Conservation (phyloP, 129 eudicot species). For the Chrysanthemum makinoi region DNA sequence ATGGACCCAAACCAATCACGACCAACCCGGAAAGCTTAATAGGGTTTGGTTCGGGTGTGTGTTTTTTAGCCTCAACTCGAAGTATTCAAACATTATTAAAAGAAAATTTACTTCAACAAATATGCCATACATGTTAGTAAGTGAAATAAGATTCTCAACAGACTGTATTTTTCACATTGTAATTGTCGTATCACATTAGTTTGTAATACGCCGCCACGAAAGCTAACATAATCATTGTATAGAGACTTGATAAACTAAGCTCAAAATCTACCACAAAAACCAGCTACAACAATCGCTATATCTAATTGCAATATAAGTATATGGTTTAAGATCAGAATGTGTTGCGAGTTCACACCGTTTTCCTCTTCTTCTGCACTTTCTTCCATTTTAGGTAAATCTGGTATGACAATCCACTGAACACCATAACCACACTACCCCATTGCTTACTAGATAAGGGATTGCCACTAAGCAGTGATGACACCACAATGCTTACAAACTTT, state of each 20-base stretch:
- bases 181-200: not conserved
- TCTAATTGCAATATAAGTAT: conserved; percentile 4
- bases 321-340: not conserved
- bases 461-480: conserved; percentile 88
- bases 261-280: conserved; percentile 12
- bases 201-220: not conserved
- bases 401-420: conserved; percentile 86
- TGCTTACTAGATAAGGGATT: conserved; percentile 81
- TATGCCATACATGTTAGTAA: not conserved
- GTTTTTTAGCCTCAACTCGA: no score
- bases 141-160: not conserved
- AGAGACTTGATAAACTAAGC: conserved; percentile 3
- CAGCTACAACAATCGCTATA: conserved; percentile 5
- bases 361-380: conserved; percentile 75
- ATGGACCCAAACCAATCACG: no score
- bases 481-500: conserved; percentile 95
- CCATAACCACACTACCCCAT: conserved; percentile 93
- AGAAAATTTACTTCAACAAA: not conserved
- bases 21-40: no score
- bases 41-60: no score
- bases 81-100: no score
- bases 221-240: not conserved
- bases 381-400: conserved; percentile 92
- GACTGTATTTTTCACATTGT: not conserved
- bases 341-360: conserved; percentile 34